A percentile compares a stretch with the other conserved stretches of the same genome.
Conservation (phyloP, 139 green algal species). For the Micractinium sp. region DNA sequence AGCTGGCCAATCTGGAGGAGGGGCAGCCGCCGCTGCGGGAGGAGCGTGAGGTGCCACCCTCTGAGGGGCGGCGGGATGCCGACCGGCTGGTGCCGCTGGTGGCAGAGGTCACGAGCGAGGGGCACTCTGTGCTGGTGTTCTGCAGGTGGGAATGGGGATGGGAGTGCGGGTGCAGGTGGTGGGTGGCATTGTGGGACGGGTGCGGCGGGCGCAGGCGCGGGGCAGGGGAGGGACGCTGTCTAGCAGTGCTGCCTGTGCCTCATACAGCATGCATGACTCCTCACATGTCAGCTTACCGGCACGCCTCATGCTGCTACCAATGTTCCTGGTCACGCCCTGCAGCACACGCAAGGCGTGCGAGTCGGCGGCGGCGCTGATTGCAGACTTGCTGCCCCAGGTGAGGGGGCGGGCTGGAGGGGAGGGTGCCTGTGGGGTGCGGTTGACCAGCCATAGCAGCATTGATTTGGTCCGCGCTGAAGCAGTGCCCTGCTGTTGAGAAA, state of each 20-base stretch:
- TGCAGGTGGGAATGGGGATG: slow-evolving; percentile 28
- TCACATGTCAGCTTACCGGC: too few relatives aligned
- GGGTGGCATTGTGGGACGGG: not conserved
- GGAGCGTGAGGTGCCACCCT: slow-evolving; percentile 36
- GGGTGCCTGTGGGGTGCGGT: not conserved
- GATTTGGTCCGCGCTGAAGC: not conserved
- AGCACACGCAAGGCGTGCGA: slow-evolving; percentile 28
- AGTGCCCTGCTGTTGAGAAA: not conserved
- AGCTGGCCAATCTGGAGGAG: not conserved
- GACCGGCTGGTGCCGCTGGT: slow-evolving; percentile 63
- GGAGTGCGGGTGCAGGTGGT: not conserved
- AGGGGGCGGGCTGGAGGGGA: not conserved
- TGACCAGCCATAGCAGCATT: not conserved
- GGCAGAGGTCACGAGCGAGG: slow-evolving; percentile 52
- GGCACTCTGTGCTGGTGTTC: slow-evolving; percentile 71
- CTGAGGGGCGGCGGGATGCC: slow-evolving; percentile 45
- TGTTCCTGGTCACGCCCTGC: not conserved
- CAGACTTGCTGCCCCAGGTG: slow-evolving; percentile 40
- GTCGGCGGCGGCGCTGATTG: slow-evolving; percentile 39
- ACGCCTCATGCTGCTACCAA: not conserved
- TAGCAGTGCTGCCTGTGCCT: not conserved
- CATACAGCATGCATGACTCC: too few relatives aligned
- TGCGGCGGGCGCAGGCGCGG: too few relatives aligned
- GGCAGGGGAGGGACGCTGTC: too few relatives aligned
- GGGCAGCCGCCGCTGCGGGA: not conserved